phyloP scores from a whole-genome alignment of 1,139 yeast species.

The Martiniozyma asiatica region DNA sequence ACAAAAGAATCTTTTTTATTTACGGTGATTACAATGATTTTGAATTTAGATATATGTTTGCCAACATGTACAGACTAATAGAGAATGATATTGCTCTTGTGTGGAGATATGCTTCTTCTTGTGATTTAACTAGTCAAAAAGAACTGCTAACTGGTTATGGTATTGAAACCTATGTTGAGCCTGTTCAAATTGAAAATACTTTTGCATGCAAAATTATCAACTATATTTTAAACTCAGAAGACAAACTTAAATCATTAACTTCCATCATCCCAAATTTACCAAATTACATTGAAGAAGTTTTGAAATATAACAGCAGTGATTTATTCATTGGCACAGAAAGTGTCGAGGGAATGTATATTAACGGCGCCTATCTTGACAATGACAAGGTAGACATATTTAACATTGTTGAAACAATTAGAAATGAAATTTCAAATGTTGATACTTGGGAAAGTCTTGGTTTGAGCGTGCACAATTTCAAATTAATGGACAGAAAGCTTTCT shows the following conservation, averaged over 20 bases:
- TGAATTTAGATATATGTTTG: conserved; percentile 45
- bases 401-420: conserved; percentile 24
- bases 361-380: conserved; percentile 44
- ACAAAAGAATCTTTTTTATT: conserved; percentile 24
- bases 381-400: conserved; percentile 34
- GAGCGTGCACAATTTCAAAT: no score
- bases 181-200: no score
- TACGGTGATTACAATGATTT: conserved; percentile 43
- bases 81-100: conserved; percentile 58
- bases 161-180: conserved; percentile 46
- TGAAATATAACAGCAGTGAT: no score
- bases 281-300: no score
- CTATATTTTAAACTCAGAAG: conserved; percentile 9
- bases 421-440: conserved; percentile 27
- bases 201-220: no score
- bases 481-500: no score
- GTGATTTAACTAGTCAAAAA: not conserved
- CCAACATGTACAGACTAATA: conserved; percentile 49
- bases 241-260: conserved; percentile 27
- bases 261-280: conserved; percentile 40
- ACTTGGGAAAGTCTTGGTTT: conserved; percentile 27
- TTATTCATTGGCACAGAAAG: no score
- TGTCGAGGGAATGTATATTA: conserved; percentile 47
- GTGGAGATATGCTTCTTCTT: conserved; percentile 52
- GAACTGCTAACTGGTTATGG: conserved; percentile 55